Conservation (phyloP, 1,284 basidiomycete species). For the Macrocystidia cucumis region DNA sequence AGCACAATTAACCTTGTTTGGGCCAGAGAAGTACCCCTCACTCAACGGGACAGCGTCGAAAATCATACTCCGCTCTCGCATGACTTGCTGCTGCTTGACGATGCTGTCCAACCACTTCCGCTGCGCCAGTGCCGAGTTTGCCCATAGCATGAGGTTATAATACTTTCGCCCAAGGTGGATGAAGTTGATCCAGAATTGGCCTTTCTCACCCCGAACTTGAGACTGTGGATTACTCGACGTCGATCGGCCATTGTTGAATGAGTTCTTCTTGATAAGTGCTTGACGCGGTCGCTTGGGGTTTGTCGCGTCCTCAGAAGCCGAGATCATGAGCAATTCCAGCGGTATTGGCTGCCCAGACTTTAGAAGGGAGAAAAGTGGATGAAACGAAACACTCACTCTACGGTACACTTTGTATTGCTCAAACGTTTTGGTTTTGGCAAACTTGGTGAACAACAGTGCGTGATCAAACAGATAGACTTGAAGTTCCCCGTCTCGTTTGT, state of each 20-base stretch:
- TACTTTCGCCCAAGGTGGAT: conserved; percentile 90
- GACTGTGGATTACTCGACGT: conserved; percentile 24
- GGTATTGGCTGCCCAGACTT: conserved; percentile 76
- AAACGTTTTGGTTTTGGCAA: conserved; percentile 76
- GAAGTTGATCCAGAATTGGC: conserved; percentile 90
- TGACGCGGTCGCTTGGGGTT: conserved; percentile 23
- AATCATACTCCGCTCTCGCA: conserved; percentile 80
- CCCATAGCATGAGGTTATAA: conserved; percentile 92
- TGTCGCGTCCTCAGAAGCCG: conserved; percentile 69
- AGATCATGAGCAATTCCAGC: conserved; percentile 85
- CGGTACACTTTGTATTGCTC: conserved; percentile 95
- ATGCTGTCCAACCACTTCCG: conserved; percentile 96
- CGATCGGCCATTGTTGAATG: conserved; percentile 41
- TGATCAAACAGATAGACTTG: conserved; percentile 97
- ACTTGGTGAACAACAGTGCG: conserved; percentile 92
- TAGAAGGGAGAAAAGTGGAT: conserved; percentile 3
- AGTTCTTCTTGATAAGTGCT: conserved; percentile 37
- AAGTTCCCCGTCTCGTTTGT: conserved; percentile 89
- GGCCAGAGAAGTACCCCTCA: conserved; percentile 82
- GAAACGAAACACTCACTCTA: conserved; percentile 47
- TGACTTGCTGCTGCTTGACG: conserved; percentile 79
- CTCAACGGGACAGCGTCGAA: conserved; percentile 86
- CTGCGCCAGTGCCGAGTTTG: conserved; percentile 78
- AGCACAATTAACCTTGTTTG: conserved; percentile 88
- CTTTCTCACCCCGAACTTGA: conserved; percentile 68